Evolutionary conservation across 2,329 filamentous ascomycete species (phyloP), one percentile per base, ranked within the genome.

Genomic region (Juglanconis sp.): DNA sequence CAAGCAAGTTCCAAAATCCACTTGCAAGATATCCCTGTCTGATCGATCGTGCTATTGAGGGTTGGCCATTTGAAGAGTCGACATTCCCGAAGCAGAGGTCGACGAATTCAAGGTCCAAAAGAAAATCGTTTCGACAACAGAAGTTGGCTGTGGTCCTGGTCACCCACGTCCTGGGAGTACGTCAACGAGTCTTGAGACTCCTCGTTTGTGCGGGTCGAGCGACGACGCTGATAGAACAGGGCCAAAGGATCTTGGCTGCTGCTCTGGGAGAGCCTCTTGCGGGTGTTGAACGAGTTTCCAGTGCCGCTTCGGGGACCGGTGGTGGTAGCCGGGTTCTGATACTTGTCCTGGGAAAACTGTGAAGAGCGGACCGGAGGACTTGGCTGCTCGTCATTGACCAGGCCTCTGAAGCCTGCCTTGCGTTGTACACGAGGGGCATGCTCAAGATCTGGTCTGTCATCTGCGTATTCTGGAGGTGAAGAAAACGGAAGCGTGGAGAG

Each of bases 151-250:
- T 53, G 56, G 6, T 46, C 31, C 3, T 49, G 24, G 32, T 17
- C 35, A 32, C 11, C 31, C 8, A 50, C 53, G n/a, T 46, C 46
- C 53, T 65, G 66, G 3, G 65, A 67, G 34, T 63, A 57, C 9
- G 50, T 55, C 2, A 63, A 52, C 5, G 65, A 64, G 10, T 62
- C 61, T n/a, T 67, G 65, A 3, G 62, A 63, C 36, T 65, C 61
- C 32, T 60, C 58, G 7, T 65, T 56, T 9, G 6, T 15, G 10
- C 38, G 38, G 5, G 47, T 38, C 47, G 59, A 63, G 11, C 15
- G 44, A 17, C 32, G 58, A 13, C 32, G 54, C 11, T 59, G 58
- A 42, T 60, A 59, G 15, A 63, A 61, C 24, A 64, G 61, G 9
- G 55, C 44, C 8, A 57, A 55, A 6, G 56, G 13, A 38, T 32